Conservation (phyloP, 1,284 basidiomycete species). For the Cutaneotrichosporon sp. region DNA sequence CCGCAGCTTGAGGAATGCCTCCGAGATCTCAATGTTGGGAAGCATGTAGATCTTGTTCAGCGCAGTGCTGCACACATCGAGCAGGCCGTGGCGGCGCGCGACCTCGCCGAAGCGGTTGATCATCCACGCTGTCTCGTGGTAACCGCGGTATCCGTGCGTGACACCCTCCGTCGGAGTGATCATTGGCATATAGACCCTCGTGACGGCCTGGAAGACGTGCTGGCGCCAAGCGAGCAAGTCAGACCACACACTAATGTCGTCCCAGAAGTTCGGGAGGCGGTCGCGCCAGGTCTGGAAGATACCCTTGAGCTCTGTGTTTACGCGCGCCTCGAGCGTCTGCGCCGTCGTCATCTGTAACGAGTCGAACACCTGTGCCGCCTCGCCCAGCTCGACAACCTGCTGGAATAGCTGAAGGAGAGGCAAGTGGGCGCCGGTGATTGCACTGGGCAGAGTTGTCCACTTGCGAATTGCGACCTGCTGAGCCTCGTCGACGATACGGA, state of each 20-base stretch:
- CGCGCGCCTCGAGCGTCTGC: conserved; percentile 84
- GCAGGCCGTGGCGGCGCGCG: conserved; percentile 90
- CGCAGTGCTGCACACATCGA: conserved; percentile 92
- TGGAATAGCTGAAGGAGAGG: conserved; percentile 97
- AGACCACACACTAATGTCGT: conserved; percentile 98
- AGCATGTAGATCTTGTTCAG: conserved; percentile 97
- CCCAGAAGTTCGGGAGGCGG: conserved; percentile 88
- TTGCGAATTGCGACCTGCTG: conserved; percentile 95
- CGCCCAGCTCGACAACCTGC: conserved; percentile 96
- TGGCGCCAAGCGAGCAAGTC: conserved; percentile 98
- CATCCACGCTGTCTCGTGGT: conserved; percentile 99
- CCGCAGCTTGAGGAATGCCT: conserved; percentile 96
- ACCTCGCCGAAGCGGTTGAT: conserved; percentile 99
- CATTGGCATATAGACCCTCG: conserved; percentile 91
- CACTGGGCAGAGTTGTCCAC: conserved; percentile 83
- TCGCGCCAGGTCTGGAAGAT: conserved; percentile 97
- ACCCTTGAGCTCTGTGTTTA: conserved; percentile 87
- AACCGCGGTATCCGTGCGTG: conserved; percentile 95
- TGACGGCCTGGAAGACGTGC: conserved; percentile 86
- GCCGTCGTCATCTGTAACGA: conserved; percentile 82
- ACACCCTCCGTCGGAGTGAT: conserved; percentile 56
- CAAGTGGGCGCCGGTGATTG: conserved; percentile 86
- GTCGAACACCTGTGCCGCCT: conserved; percentile 91
- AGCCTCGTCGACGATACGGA: conserved; percentile 85
- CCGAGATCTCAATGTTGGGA: conserved; percentile 99